Conservation (phyloP, 345 rosid species). For the Citropsis articulata region DNA sequence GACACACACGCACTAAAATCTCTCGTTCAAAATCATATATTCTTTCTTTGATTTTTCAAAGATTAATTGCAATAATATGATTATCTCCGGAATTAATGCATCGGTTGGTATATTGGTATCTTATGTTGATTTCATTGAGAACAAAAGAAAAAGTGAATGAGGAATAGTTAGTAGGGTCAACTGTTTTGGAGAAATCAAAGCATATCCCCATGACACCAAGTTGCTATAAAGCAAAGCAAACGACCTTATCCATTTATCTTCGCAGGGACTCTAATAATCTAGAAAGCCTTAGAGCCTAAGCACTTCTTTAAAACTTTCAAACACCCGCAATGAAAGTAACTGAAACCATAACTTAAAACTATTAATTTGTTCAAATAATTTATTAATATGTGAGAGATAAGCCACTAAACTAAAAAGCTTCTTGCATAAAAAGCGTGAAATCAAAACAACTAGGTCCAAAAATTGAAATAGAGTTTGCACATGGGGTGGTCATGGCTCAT, state of each 20-base stretch:
- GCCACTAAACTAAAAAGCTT: no score
- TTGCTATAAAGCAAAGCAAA: slow-evolving; percentile 15
- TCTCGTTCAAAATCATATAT: slow-evolving; percentile 13
- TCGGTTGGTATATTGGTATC: slow-evolving; percentile 13
- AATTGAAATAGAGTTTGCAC: no score
- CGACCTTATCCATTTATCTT: slow-evolving; percentile 31
- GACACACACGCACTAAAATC: neutral
- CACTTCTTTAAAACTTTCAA: slow-evolving; percentile 7
- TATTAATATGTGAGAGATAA: no score
- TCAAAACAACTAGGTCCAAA: no score
- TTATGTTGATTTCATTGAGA: slow-evolving; percentile 6
- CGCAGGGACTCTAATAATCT: neutral
- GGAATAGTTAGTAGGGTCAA: slow-evolving; percentile 11
- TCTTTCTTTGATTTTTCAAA: slow-evolving; percentile 29
- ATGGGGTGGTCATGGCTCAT: no score
- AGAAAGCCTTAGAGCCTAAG: neutral
- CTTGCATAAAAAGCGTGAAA: no score
- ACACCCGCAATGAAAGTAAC: neutral
- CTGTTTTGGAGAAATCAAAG: slow-evolving; percentile 7
- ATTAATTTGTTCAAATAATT: no score
- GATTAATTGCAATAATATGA: slow-evolving; percentile 16
- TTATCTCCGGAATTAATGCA: no score
- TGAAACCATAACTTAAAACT: no score
- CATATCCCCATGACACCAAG: slow-evolving; percentile 21
- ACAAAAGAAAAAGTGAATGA: slow-evolving; percentile 1